Evolutionary conservation across 257 asterid genomes (phyloP).

Genomic region (Fraxinus americana): DNA sequence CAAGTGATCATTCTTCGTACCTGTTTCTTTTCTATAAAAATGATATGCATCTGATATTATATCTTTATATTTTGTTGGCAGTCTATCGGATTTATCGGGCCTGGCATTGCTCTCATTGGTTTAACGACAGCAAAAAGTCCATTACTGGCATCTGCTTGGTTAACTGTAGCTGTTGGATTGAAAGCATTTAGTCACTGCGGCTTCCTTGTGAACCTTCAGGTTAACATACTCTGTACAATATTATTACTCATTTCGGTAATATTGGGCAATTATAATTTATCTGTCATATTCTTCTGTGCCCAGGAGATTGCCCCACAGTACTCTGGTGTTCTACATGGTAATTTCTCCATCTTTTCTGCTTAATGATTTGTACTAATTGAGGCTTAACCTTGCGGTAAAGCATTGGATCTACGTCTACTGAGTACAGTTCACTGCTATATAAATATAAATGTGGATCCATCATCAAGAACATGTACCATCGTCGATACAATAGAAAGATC

Average conservation of each 20-base stretch:
- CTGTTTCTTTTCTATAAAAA: constrained; percentile 11
- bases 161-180: constrained; percentile 89
- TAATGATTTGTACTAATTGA: background rate
- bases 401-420: background rate
- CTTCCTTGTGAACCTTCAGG: constrained; percentile 98
- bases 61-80: constrained; percentile 29
- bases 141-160: constrained; percentile 84
- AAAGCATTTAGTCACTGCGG: constrained; percentile 96
- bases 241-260: constrained; percentile 24
- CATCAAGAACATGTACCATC: background rate
- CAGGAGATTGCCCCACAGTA: constrained; percentile 97
- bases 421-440: constrained; percentile 3
- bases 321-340: constrained; percentile 96
- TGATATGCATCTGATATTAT: constrained; percentile 22
- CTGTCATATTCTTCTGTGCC: constrained; percentile 24
- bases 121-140: constrained; percentile 82
- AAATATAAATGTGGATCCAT: background rate
- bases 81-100: constrained; percentile 91
- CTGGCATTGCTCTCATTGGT: constrained; percentile 76
- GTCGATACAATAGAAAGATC: background rate
- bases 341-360: constrained; percentile 18
- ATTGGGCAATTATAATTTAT: constrained; percentile 22
- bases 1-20: background rate
- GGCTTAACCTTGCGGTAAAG: background rate
- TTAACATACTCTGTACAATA: constrained; percentile 30